phyloP scores from a whole-genome alignment of 2,329 filamentous ascomycete species.

The Xylaria polymorpha region DNA sequence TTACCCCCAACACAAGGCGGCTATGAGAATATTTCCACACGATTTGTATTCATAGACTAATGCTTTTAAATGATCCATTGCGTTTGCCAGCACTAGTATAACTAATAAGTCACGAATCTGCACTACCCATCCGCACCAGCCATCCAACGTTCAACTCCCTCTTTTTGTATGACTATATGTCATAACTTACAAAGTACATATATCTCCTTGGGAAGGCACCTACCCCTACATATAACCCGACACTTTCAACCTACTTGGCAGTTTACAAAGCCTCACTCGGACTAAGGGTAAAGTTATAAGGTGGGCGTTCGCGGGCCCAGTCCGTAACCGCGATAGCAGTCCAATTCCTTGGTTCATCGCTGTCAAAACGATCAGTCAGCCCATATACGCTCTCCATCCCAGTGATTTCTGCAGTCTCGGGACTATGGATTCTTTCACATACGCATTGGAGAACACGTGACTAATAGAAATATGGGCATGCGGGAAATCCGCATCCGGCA shows the following conservation, averaged over 20 bases:
- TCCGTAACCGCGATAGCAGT: constrained; percentile 31
- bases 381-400: neutral
- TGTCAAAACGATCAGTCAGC: constrained; percentile 5
- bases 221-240: neutral
- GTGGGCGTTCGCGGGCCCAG: constrained; percentile 33
- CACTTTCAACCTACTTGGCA: too few species aligned
- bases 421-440: constrained; percentile 10
- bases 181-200: neutral
- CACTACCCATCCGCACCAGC: neutral
- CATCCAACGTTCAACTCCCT: neutral
- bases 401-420: neutral
- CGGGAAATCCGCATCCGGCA: constrained; percentile 19
- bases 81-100: neutral
- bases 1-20: neutral
- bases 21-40: neutral
- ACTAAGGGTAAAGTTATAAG: constrained; percentile 28
- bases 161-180: neutral
- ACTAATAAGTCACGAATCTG: neutral
- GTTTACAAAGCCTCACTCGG: constrained; percentile 12
- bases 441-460: constrained; percentile 25
- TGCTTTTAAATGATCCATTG: neutral
- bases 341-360: constrained; percentile 15
- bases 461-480: constrained; percentile 36
- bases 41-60: neutral
- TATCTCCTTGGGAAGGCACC: neutral